Evolutionary conservation across 495 filamentous ascomycete species (phyloP), one percentile per base, ranked within the genome.

Genomic region (Cercophora scortea): DNA sequence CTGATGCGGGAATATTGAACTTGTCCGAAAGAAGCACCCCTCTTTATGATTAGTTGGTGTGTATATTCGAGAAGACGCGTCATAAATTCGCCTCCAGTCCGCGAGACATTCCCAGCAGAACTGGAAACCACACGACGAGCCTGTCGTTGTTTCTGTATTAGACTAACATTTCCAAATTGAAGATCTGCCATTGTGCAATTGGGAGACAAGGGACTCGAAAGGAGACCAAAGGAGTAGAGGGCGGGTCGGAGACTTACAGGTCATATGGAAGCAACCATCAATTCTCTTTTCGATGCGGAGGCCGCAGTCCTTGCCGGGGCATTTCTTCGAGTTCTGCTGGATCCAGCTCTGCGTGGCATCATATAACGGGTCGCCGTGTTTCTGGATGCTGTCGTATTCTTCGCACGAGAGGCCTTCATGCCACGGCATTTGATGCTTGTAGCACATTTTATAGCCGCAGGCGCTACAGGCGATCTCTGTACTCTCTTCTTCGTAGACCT

Each of bases 41-140:
- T 19, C 32, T 9, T 49, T 39, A 39, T 49, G 46, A 38, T 13
- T n/a, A 25, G 9, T 8, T 4, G 10, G 1, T 11, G 11, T 4
- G 32, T 47, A 36, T 47, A 47, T 19, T 15, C 13, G 6, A 4
- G 11, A n/a, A n/a, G n/a, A n/a, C n/a, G 33, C 16, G 4, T 8
- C 8, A 8, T 11, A 8, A 43, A 11, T 2, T 8, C 38, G 18
- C 10, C 17, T 44, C 49, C 39, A 51, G 49, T 34, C 39, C 3
- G 39, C 38, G 10, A 51, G 39, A 19, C 49, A 51, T n/a, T 43
- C 41, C 49, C 49, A 51, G 41, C 49, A 51, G 19, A 51, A 51
- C 32, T 51, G 19, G 19, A 15, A 16, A 5, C 19, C 6, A 16
- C 49, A 51, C 6, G 15, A n/a, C 16, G 18, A 11, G 17, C 49